Evolutionary conservation across 2,329 filamentous ascomycete genomes (phyloP), one percentile per base, ranked within the genome.

Genomic region (Pyricularia grisea): DNA sequence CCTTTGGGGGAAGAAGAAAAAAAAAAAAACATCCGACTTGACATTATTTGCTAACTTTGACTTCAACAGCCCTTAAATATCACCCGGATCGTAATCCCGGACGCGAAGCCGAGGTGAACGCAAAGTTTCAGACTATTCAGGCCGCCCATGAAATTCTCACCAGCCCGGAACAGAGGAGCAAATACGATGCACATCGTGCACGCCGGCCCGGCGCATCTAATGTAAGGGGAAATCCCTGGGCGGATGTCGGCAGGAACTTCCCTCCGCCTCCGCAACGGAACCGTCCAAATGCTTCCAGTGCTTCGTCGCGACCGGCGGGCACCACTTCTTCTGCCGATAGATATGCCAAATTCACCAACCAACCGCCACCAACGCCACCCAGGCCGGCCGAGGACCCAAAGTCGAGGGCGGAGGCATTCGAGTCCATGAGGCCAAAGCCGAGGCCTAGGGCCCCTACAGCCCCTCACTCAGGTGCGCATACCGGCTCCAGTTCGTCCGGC

Each of bases 61-160:
- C 66, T 69, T 70, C 33, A 70, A 68, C 33, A 27, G 93, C 93
- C 66, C 83, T 96, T 65, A 91, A 92, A 78, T 96, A 91, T 75
- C 93, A 97, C 75, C 93, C 93, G 9, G 93, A 97, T 77, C 90
- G 93, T 70, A 97, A 97, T 75, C 92, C 90, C 12, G 93, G 93
- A 67, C 88, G 87, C 75, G 93, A 97, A 79, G 80, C 87, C 69
- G 92, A 94, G 75, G 91, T 90, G 76, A 92, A 92, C 72, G 84
- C 90, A 36, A 91, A 92, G 75, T 97, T 97, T 75, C 92, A 96
- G 77, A 87, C 90, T 67, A 96, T 97, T 66, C 92, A 96, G 78
- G 88, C 91, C 4, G 93, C 93, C 27, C 90, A 96, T 76, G 93
- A 97, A 77, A 84, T 97, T 68, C 78, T 88, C 17, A 82, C 80